phyloP scores from a whole-genome alignment of 352 stramenopile species.

The Globisporangium cylindrosporum region DNA sequence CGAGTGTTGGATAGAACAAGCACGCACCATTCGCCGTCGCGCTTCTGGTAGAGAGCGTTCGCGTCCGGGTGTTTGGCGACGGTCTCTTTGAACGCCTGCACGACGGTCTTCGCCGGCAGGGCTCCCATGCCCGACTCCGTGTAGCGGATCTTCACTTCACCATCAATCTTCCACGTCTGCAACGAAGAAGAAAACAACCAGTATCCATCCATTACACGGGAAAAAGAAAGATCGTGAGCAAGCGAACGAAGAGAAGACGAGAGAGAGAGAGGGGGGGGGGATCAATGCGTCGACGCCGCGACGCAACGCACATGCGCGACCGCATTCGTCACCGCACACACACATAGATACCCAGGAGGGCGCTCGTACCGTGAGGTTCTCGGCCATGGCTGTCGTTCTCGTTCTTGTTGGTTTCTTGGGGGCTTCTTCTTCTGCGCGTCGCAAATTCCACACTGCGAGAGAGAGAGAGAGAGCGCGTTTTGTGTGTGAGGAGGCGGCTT shows the following conservation, averaged over 20 bases:
- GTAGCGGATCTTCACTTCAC: conserved; percentile 76
- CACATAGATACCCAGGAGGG: not conserved
- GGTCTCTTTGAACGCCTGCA: conserved; percentile 60
- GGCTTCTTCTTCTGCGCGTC: conserved; percentile 6
- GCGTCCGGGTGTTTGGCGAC: conserved; percentile 48
- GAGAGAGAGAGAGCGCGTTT: too few species aligned
- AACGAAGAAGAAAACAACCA: not conserved
- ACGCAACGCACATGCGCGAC: not conserved
- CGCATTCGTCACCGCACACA: not conserved
- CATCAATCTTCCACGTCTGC: conserved; percentile 85
- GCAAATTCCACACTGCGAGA: conserved; percentile 11
- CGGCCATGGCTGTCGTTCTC: conserved; percentile 1
- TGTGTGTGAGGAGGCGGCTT: not conserved
- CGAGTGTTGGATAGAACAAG: not conserved
- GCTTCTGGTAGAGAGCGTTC: conserved; percentile 67
- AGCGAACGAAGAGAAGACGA: not conserved
- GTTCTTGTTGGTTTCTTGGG: not conserved
- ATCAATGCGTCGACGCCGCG: not conserved
- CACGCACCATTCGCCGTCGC: conserved; percentile 68
- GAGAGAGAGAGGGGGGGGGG: too few species aligned
- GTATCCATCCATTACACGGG: not conserved
- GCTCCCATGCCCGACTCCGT: conserved; percentile 47
- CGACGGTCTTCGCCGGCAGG: conserved; percentile 42
- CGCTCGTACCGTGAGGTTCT: not conserved
- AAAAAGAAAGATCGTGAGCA: not conserved